These are phyloP conservation scores for Hansfordia pulvinata DNA, from an alignment of 2,329 filamentous ascomycete genomes.

Conservation along the genomic window DNA sequence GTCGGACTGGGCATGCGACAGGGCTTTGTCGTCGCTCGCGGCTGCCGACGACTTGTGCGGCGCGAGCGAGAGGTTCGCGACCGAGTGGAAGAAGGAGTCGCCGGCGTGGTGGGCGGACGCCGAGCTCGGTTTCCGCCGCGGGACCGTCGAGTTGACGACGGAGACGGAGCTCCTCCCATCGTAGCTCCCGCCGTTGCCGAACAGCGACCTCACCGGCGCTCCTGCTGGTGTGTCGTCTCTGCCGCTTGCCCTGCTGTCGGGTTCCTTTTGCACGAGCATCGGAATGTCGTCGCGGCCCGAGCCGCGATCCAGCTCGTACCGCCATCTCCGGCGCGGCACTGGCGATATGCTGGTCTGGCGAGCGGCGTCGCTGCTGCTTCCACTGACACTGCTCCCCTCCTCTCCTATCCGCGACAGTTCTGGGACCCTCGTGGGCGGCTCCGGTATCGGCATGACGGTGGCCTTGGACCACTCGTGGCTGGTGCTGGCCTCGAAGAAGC, in stretches of 20 bases:
- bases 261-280: constrained; percentile 74
- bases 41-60: constrained; percentile 30
- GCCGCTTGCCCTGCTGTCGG: constrained; percentile 9
- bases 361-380: constrained; percentile 19
- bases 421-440: constrained; percentile 18
- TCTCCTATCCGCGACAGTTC: constrained; percentile 42
- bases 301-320: constrained; percentile 76
- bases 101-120: constrained; percentile 39
- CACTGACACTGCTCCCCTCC: constrained; percentile 20
- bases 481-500: constrained; percentile 82
- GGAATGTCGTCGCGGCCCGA: constrained; percentile 63
- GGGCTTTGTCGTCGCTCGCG: constrained; percentile 12
- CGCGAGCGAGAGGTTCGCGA: constrained; percentile 58
- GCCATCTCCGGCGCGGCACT: constrained; percentile 53
- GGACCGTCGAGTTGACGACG: constrained; percentile 10
- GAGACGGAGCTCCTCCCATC: constrained; percentile 20
- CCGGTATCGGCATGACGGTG: constrained; percentile 17
- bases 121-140: constrained; percentile 45
- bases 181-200: constrained; percentile 41
- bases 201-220: constrained; percentile 31
- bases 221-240: constrained; percentile 5
- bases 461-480: constrained; percentile 62
- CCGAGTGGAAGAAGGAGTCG: constrained; percentile 67
- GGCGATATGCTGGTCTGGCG: constrained; percentile 21
- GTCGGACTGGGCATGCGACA: constrained; percentile 53